Evolutionary conservation across 192 early-diverging fungal genomes (phyloP).

Genomic region (Mortierella alpina): DNA sequence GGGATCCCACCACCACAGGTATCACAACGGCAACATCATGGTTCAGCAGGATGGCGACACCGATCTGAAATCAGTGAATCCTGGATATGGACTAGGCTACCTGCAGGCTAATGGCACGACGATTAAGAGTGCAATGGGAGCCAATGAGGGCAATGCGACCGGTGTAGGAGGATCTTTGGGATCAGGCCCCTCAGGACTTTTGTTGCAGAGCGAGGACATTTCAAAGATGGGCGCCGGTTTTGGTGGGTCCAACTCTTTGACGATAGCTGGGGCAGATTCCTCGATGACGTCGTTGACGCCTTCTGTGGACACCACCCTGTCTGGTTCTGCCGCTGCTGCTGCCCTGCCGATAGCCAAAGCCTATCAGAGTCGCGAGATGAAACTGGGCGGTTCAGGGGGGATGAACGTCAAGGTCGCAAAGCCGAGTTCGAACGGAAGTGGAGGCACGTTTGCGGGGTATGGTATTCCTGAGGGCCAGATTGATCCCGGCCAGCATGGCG

Average conservation of each 20-base stretch:
- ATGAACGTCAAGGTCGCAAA: neutral
- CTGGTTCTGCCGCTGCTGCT: no score
- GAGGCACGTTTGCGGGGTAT: slow-evolving; percentile 22
- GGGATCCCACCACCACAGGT: neutral
- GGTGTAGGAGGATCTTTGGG: neutral
- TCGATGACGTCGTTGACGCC: no score
- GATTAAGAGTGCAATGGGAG: neutral
- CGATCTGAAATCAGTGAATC: neutral
- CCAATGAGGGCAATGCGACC: neutral
- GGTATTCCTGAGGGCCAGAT: slow-evolving; percentile 43
- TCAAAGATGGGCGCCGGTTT: no score
- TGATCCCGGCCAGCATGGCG: slow-evolving; percentile 31
- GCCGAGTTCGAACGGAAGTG: slow-evolving; percentile 25
- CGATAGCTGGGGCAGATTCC: no score
- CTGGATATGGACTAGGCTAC: neutral
- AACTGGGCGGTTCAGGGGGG: no score
- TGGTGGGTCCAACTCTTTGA: no score
- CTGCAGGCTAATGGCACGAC: neutral
- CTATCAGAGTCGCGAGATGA: no score
- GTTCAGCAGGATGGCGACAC: slow-evolving; percentile 15
- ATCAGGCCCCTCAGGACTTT: neutral
- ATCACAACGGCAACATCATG: slow-evolving; percentile 31
- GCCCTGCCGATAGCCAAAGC: no score
- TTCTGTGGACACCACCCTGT: no score
- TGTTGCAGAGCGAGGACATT: no score